Evolutionary conservation across 2,329 filamentous ascomycete genomes (phyloP), one percentile per base, ranked within the genome.

Genomic region (Talaromyces islandicus): DNA sequence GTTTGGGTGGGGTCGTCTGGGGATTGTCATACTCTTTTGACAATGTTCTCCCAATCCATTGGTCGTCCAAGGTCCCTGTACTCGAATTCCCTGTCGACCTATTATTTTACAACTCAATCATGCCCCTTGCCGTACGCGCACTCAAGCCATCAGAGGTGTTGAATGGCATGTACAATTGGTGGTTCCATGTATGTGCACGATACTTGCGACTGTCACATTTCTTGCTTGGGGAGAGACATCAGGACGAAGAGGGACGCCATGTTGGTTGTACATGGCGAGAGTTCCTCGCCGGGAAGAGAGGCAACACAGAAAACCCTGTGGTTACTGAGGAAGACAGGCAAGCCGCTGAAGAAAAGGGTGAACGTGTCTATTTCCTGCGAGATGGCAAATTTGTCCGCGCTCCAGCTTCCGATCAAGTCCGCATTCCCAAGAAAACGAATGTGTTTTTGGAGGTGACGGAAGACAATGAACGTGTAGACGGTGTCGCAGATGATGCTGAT

Each of bases 1-100:
- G 94, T 71, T 84, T 99, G 0, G 94, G 94, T 10, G 93, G 94
- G 48, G 92, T 99, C 17, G 92, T 99, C 0, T 99, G 94, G 94
- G 87, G 88, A n/a, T 80, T 97, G 41, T 83, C 86, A 29, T 84
- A 85, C 65, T 76, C 84, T 5, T 85, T 89, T 50, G 83, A 85
- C 2, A 84, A 81, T 57, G 85, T 99, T 51, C 82, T 99, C 19
- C 94, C 94, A 0, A 90, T 99, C 52, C 90, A 93, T 73, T 97
- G 95, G 85, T 91, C 92, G 2, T 93, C 91, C 0, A 93, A 92
- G 64, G 90, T 96, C 66, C 92, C 94, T 0, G 89, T 96, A 0
- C 80, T 97, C 54, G 94, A 97, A 71, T 97, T 99, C 65, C 94
- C 94, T 0, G 85, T 96, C 62, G 93, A 99, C 70, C 81, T 99